Evolutionary conservation across 495 filamentous ascomycete genomes (phyloP), one percentile per base, ranked within the genome.

Genomic region (Penicillium samsonianum): DNA sequence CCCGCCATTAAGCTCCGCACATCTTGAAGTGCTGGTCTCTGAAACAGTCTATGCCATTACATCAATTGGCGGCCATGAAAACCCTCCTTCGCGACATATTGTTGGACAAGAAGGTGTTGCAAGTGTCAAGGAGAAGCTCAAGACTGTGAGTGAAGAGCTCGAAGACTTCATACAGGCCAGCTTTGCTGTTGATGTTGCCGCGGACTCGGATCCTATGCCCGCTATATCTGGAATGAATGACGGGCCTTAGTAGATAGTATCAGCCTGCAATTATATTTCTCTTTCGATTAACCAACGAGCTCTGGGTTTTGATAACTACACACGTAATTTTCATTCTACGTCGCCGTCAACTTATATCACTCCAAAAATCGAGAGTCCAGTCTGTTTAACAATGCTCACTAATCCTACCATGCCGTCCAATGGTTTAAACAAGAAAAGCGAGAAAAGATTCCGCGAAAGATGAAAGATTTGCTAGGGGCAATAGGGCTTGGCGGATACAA

Each of bases 81-180:
- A 97, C 73, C 94, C 94, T 6, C 94, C 94, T 0, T 91, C 92
- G 4, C 78, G 94, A 30, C 92, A 97, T 68, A 96, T 97, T 58
- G 91, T 98, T 0, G 93, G 94, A 2, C 88, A 89, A 63, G 94
- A 98, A 68, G 92, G 90, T 10, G 87, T 92, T 31, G 83, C 87
- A 5, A 88, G 86, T 28, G 92, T 98, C 19, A 96, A 95, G 63
- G 94, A 98, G 77, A 97, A 96, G 74, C 74, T 98, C 51, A 96
- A 95, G 79, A 97, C 91, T 20, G 88, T 96, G 2, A 95, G 90
- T 51, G 92, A 98, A 68, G 94, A 98, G 73, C 65, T 98, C 38
- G 94, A 98, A 69, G 94, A 97, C 55, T 98, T 97, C 74, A 87
- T 96, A 30, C 90, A 94, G 62, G 88, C 90, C 22, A 96, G 91